A percentile compares a stretch with the other conserved stretches of the same genome.
These are phyloP conservation scores for Beauveria medogensis DNA, from an alignment of 2,329 filamentous ascomycete species.

Conservation along the genomic window DNA sequence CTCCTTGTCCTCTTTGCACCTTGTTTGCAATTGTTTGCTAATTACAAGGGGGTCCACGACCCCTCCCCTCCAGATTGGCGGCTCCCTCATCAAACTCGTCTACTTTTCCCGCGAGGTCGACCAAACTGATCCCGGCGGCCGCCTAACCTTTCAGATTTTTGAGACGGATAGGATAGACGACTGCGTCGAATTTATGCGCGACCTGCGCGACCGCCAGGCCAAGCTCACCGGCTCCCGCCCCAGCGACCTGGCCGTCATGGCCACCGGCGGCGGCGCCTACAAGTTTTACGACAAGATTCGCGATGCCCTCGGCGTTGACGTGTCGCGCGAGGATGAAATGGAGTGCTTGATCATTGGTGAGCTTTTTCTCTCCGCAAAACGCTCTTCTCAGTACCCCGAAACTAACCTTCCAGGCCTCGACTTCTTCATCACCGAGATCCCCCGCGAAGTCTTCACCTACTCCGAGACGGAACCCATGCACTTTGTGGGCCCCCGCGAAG, in stretches of 20 bases:
- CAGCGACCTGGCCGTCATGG: slow-evolving; percentile 80
- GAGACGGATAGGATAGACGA: slow-evolving; percentile 92
- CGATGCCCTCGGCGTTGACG: slow-evolving; percentile 75
- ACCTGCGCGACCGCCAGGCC: slow-evolving; percentile 75
- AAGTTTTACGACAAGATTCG: slow-evolving; percentile 93
- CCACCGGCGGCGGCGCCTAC: slow-evolving; percentile 90
- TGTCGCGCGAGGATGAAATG: slow-evolving; percentile 95
- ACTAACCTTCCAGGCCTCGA: slow-evolving; percentile 61
- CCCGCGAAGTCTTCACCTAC: slow-evolving; percentile 94
- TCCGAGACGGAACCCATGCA: slow-evolving; percentile 85
- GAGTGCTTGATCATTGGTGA: slow-evolving; percentile 90
- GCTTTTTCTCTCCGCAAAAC: slow-evolving; percentile 13
- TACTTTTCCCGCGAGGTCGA: slow-evolving; percentile 89
- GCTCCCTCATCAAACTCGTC: slow-evolving; percentile 90
- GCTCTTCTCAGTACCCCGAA: neutral
- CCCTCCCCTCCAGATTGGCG: slow-evolving; percentile 65
- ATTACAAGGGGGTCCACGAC: neutral
- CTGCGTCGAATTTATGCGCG: slow-evolving; percentile 84
- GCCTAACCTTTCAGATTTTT: slow-evolving; percentile 91
- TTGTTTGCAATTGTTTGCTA: neutral
- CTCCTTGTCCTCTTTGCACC: slow-evolving; percentile 5
- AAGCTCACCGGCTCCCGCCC: slow-evolving; percentile 63
- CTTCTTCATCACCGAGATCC: slow-evolving; percentile 98
- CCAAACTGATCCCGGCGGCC: slow-evolving; percentile 72
- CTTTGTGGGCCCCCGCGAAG: slow-evolving; percentile 69